Conservation (phyloP, 202 grass and related monocot genomes). For the Brachypodium distachyon region DNA sequence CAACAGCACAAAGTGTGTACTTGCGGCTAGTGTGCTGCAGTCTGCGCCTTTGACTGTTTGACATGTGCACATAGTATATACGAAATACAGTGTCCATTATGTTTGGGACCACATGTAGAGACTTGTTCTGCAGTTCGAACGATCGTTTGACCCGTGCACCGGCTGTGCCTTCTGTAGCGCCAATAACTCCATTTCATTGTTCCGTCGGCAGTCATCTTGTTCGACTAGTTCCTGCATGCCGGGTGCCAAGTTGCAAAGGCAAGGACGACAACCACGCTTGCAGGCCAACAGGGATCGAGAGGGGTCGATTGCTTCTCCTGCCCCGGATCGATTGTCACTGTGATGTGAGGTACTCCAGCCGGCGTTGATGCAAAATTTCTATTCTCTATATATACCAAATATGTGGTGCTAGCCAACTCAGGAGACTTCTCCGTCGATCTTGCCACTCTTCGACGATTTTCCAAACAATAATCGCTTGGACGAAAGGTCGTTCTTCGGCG, state of each 20-base stretch:
- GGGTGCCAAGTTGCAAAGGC: background rate
- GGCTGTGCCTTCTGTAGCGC: background rate
- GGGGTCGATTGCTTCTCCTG: background rate
- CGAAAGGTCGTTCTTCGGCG: too few species aligned
- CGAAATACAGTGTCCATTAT: background rate
- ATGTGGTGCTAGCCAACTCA: too few species aligned
- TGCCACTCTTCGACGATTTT: too few species aligned
- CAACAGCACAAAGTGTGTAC: background rate
- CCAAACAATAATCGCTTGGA: too few species aligned
- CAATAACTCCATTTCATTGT: background rate
- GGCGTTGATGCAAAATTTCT: too few species aligned
- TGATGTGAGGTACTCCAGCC: too few species aligned
- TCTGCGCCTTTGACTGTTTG: background rate
- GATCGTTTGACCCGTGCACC: background rate
- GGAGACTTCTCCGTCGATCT: too few species aligned
- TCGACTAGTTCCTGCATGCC: background rate
- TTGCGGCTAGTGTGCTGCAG: too few species aligned
- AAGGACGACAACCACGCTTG: background rate
- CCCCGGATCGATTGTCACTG: too few species aligned
- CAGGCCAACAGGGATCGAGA: background rate
- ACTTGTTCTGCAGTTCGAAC: background rate
- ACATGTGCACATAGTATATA: background rate
- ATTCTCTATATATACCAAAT: too few species aligned
- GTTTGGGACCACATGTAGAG: background rate
- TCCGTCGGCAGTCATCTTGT: background rate